Base-by-base conservation (phyloP, 345 rosid species). In the Aquilaria sinensis region DNA sequence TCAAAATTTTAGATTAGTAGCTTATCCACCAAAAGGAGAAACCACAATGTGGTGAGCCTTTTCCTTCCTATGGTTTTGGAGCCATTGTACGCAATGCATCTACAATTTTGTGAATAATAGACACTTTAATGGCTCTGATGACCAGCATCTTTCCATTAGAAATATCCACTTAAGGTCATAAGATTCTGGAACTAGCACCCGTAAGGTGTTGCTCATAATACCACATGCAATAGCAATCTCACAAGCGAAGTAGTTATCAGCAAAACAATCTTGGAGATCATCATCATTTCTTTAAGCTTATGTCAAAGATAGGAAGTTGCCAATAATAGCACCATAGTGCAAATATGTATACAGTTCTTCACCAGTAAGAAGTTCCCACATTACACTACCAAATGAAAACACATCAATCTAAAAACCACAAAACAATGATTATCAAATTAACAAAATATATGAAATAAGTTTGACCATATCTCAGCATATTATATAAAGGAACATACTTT, bases 61-160 rank as follows among this genome's bases (percentile, higher is more conserved):
- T 86, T 50, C 81, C 82, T 62, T 72, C 85, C 10, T 80, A 43
- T 61, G 85, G 82, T 72, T 75, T 83, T 1, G 78, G 51, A 11
- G 83, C 73, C 78, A 86, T 74, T 51, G 82, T 67, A 2, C 89
- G 78, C n/a, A 86, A 68, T 45, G 70, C 83, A 0, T 70, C 67
- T 9, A 75, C 93, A 10, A 86, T 72, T 48, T 69, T 0, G 85
- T 81, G 80, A 83, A 86, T 72, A 53, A 81, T 0, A 87, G 93
- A 57, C 93, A 81, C 62, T 81, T 87, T 12, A 77, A 57, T 50
- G 84, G 87, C 52, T 86, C 93, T 5, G 93, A 30, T 32, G 87
- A 77, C 89, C 93, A 83, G 73, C 93, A 86, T 56, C 89, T 78
- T 69, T 86, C 93, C 87, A 83, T 86, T 66, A 86, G 64, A 12